These are phyloP conservation scores for Pelargonium australe DNA, from an alignment of 441 rosid species.

Conservation along the genomic window DNA sequence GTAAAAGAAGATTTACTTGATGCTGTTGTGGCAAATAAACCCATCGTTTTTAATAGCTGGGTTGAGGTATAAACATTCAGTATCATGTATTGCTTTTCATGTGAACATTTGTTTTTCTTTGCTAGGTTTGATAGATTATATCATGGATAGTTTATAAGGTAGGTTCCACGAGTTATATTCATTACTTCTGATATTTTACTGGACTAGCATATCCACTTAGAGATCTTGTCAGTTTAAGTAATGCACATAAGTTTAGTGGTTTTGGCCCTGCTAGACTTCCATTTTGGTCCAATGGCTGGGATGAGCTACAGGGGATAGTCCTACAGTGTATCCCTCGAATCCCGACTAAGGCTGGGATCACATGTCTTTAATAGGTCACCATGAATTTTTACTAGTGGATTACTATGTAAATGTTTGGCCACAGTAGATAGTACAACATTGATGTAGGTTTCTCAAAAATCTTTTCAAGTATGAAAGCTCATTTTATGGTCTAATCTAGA, in stretches of 20 bases:
- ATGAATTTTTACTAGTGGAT: neutral
- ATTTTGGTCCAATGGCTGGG: too few relatives aligned
- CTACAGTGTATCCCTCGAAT: neutral
- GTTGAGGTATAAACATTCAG: slow-evolving; percentile 44
- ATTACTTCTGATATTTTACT: neutral
- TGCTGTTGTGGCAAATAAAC: slow-evolving; percentile 58
- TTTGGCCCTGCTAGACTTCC: neutral
- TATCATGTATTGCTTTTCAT: neutral
- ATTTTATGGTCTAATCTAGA: neutral
- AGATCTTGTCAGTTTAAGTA: neutral
- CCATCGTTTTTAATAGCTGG: slow-evolving; percentile 49
- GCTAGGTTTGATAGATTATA: neutral
- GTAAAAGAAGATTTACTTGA: slow-evolving; percentile 46
- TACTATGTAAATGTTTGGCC: neutral
- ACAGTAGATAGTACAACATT: neutral
- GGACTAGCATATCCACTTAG: neutral
- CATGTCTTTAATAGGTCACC: neutral
- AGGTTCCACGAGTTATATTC: neutral
- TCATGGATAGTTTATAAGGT: neutral
- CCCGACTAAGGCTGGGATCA: neutral
- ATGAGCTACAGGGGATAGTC: neutral
- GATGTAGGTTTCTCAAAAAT: neutral
- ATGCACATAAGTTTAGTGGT: neutral
- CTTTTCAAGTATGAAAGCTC: neutral
- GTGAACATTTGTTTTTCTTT: neutral